These are phyloP conservation scores for Heterobasidion irregulare DNA, from an alignment of 1,284 basidiomycete genomes.

Conservation along the genomic window DNA sequence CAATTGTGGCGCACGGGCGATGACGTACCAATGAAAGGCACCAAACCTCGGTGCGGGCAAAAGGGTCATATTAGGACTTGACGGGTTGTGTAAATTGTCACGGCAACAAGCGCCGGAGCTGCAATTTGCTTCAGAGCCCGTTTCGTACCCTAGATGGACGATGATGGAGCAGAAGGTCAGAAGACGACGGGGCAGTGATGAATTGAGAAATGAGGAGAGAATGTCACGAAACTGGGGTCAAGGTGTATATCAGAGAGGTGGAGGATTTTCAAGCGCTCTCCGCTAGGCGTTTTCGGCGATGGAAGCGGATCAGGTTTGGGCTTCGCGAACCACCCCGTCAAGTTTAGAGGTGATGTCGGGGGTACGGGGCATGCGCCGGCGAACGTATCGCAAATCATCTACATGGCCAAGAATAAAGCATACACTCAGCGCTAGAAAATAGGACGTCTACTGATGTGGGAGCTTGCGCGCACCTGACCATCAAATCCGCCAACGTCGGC, in stretches of 20 bases:
- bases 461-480: conserved; percentile 40
- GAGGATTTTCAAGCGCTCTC: conserved; percentile 61
- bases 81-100: conserved; percentile 39
- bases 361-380: conserved; percentile 40
- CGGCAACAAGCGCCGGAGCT: conserved; percentile 70
- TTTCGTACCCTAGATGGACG: conserved; percentile 48
- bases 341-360: conserved; percentile 40
- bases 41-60: conserved; percentile 63
- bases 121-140: conserved; percentile 69
- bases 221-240: conserved; percentile 44
- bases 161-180: too few relatives aligned
- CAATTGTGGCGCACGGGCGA: background rate
- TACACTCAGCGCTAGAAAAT: too few relatives aligned
- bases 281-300: conserved; percentile 43
- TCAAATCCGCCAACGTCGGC: conserved; percentile 62
- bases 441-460: too few relatives aligned
- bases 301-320: conserved; percentile 65
- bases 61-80: conserved; percentile 41
- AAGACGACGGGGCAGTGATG: too few relatives aligned
- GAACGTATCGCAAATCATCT: conserved; percentile 52
- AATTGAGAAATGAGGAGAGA: background rate
- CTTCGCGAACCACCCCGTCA: conserved; percentile 51
- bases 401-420: conserved; percentile 3
- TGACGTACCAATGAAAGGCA: conserved; percentile 45
- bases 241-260: conserved; percentile 77